A percentile compares a stretch with the other conserved stretches of the same genome.
phyloP scores from a whole-genome alignment of 441 rosid species.

The Euphorbia celastroides region DNA sequence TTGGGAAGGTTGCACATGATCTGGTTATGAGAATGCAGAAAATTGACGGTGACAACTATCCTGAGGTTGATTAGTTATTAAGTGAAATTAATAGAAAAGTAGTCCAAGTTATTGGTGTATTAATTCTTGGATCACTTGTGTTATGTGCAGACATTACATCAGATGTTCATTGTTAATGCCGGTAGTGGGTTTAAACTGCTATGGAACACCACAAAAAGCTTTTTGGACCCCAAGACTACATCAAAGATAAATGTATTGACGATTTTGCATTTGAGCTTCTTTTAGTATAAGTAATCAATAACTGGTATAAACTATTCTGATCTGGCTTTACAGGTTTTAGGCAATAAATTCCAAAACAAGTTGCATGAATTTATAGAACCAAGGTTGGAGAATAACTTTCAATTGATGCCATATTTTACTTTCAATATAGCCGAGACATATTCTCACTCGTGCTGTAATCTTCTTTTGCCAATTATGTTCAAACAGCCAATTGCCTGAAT shows the following conservation, averaged over 20 bases:
- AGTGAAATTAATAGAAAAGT: not conserved
- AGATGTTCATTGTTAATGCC: conserved; percentile 89
- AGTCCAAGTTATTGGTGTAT: conserved; percentile 6
- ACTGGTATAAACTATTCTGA: conserved; percentile 19
- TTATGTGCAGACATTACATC: conserved; percentile 70
- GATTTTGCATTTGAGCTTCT: conserved; percentile 13
- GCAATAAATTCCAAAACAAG: conserved; percentile 61
- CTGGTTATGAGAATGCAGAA: conserved; percentile 89
- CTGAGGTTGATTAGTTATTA: conserved; percentile 61
- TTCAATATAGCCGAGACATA: conserved; percentile 1
- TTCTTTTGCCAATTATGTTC: conserved; percentile 17
- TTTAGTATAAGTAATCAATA: conserved; percentile 6
- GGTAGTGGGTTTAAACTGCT: conserved; percentile 76
- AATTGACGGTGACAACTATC: conserved; percentile 94
- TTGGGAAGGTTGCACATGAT: conserved; percentile 80
- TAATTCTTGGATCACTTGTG: conserved; percentile 14
- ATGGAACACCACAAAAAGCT: conserved; percentile 81
- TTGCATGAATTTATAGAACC: conserved; percentile 76
- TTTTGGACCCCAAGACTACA: conserved; percentile 91
- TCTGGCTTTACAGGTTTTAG: conserved; percentile 59
- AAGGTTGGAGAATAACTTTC: conserved; percentile 36
- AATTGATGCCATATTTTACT: not conserved
- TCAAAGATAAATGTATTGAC: conserved; percentile 72
- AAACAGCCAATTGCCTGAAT: conserved; percentile 85
- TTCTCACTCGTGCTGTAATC: conserved; percentile 15